A percentile compares a stretch with the other conserved stretches of the same genome.
Conservation (phyloP, 768 basidiomycete species). For the Lactarius deliciosus region DNA sequence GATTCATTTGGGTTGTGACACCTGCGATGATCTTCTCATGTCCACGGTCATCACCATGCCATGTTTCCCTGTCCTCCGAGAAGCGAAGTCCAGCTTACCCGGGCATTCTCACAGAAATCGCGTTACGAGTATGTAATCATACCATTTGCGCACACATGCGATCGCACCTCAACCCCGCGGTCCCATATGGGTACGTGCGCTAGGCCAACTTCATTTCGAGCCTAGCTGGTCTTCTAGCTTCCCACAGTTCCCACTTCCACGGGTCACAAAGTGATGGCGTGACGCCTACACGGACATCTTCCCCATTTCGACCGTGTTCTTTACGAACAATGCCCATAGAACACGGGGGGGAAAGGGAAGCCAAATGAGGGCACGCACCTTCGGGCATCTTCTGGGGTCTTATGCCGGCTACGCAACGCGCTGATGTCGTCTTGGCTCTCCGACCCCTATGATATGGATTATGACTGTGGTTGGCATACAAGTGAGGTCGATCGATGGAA, state of each 20-base stretch:
- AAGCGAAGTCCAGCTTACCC: not conserved
- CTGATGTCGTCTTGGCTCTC: slow-evolving; percentile 5
- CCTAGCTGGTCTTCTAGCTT: not conserved
- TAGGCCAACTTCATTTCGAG: not conserved
- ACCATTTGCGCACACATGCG: not conserved
- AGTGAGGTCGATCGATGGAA: slow-evolving; percentile 10
- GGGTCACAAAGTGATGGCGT: not conserved
- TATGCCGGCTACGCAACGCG: not conserved
- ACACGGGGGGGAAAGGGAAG: not conserved
- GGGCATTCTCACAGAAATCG: not conserved
- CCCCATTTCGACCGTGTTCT: not conserved
- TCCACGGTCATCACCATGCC: not conserved
- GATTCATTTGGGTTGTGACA: not conserved
- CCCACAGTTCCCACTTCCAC: not conserved
- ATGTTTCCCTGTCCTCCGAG: not conserved
- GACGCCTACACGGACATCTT: not conserved
- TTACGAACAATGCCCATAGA: not conserved
- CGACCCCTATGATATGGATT: not conserved
- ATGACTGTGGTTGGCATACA: not conserved
- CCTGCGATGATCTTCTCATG: not conserved
- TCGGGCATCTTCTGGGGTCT: slow-evolving; percentile 1
- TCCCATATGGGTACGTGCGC: not conserved
- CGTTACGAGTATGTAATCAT: not conserved
- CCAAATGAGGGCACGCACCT: not conserved
- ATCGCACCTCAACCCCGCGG: not conserved